Base-by-base conservation (phyloP, 768 basidiomycete species). In the Candolleomyces efflorescens region DNA sequence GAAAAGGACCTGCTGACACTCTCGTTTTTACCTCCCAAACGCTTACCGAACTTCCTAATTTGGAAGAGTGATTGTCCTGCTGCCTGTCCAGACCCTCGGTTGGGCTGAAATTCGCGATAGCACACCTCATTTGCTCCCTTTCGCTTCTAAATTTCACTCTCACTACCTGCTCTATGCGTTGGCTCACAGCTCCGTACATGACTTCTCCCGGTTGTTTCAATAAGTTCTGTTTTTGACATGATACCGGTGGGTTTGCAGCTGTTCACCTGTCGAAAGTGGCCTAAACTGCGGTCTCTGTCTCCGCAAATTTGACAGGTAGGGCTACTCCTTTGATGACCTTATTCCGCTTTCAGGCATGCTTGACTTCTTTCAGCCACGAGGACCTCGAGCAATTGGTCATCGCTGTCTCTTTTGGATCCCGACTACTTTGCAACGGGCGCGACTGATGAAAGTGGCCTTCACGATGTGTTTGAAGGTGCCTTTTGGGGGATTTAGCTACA, bases 21-120 rank as follows among this genome's bases (percentile, higher is more conserved):
- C 37, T 53, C 38, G 18, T 39, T 53, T 20, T 17, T 7, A 38
- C n/a, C 37, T 23, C 10, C 22, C 51, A 18, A 48, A 43, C 41
- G 18, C 46, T 48, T 48, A 48, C 51, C 27, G 27, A n/a, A n/a
- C 37, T 53, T 53, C 51, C 51, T 53, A 39, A 53, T 53, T 53
- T 36, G 51, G 51, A 53, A 53, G 51, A 11, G 51, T 53, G 51
- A 53, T 53, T 53, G 51, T 53, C 51, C 51, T 53, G 12, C 12
- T 6, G 37, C 10, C 7, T 32, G 32, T 18, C 18, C 51, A 22
- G n/a, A 5, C 51, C 32, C 41, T 20, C 17, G 41, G 41, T 4
- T 20, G 18, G 41, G 41, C 41, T 43, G 17, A 15, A 20, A 43
- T 17, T 43, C 41, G 5, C 41, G 41, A 20, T 43, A 43, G 18